These are phyloP conservation scores for Chlorociboria aeruginascens DNA, from an alignment of 495 filamentous ascomycete species.

Conservation along the genomic window DNA sequence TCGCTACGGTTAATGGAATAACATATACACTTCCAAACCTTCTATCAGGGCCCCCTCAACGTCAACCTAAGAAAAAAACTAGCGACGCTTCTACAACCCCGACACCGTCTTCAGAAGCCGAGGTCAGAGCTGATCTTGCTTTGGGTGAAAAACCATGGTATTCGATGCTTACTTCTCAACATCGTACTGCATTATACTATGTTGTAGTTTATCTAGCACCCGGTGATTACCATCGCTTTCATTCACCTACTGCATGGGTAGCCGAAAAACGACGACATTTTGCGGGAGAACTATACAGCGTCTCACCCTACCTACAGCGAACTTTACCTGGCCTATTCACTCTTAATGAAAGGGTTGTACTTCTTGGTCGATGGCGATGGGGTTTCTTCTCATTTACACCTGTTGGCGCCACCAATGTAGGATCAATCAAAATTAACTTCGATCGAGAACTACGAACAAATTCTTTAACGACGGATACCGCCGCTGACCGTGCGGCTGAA, in stretches of 20 bases:
- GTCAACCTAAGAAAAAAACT: slow-evolving; percentile 13
- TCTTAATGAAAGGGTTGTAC: slow-evolving; percentile 88
- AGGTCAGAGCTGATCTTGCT: slow-evolving; percentile 76
- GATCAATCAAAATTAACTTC: slow-evolving; percentile 95
- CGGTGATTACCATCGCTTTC: slow-evolving; percentile 97
- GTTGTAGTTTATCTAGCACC: slow-evolving; percentile 95
- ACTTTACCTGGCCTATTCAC: slow-evolving; percentile 90
- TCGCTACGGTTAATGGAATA: slow-evolving; percentile 92
- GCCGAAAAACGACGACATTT: slow-evolving; percentile 87
- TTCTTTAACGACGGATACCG: slow-evolving; percentile 77
- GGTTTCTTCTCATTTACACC: slow-evolving; percentile 95
- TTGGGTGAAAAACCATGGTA: slow-evolving; percentile 70
- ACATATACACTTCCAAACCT: slow-evolving; percentile 87
- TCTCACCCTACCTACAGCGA: slow-evolving; percentile 86
- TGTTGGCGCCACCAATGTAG: slow-evolving; percentile 97
- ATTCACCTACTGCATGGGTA: slow-evolving; percentile 89
- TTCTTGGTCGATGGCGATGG: slow-evolving; percentile 90
- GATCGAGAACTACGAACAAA: slow-evolving; percentile 92
- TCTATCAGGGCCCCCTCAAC: slow-evolving; percentile 54
- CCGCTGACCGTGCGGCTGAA: slow-evolving; percentile 69
- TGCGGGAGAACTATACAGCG: slow-evolving; percentile 88
- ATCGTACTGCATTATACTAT: slow-evolving; percentile 70
- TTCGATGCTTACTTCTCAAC: slow-evolving; percentile 42
- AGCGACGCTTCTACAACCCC: slow-evolving; percentile 55
- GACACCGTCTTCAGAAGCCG: slow-evolving; percentile 55